A percentile compares a stretch with the other conserved stretches of the same genome.
phyloP scores from a whole-genome alignment of 2,329 filamentous ascomycete genomes.

The Xylariaceae sp. region DNA sequence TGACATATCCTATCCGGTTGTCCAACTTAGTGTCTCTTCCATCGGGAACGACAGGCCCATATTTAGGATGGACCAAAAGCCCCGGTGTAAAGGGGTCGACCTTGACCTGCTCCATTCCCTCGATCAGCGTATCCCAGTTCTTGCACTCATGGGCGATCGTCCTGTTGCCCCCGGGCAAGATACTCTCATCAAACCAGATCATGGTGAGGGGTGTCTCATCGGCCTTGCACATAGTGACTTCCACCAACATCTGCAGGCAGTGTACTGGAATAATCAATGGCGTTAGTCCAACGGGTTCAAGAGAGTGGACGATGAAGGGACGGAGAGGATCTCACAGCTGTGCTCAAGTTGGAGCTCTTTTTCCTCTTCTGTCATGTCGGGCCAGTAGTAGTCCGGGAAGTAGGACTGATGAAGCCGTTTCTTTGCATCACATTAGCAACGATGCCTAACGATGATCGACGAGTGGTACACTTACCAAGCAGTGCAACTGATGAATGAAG shows the following conservation, averaged over 20 bases:
- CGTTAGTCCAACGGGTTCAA: not conserved
- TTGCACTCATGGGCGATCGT: conserved; percentile 24
- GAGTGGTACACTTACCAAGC: conserved; percentile 14
- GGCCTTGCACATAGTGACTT: conserved; percentile 24
- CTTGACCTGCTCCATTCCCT: conserved; percentile 23
- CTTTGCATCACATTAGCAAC: not conserved
- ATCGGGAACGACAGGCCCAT: conserved; percentile 21
- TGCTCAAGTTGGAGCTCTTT: conserved; percentile 23
- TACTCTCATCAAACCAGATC: conserved; percentile 25
- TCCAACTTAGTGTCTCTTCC: conserved; percentile 19
- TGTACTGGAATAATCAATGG: conserved; percentile 11
- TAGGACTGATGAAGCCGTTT: conserved; percentile 26
- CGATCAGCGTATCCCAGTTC: conserved; percentile 20
- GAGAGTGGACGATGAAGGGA: not conserved
- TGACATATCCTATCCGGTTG: conserved; percentile 22
- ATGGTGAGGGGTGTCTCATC: conserved; percentile 25
- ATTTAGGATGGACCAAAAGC: conserved; percentile 23
- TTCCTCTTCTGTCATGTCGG: conserved; percentile 24
- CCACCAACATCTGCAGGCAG: conserved; percentile 24
- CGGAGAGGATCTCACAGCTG: conserved; percentile 15
- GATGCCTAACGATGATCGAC: too few relatives aligned
- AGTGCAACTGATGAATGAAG: conserved; percentile 24
- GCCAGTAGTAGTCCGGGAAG: conserved; percentile 23
- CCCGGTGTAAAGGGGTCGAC: conserved; percentile 24
- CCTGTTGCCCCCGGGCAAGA: conserved; percentile 23